These are phyloP conservation scores for Monotropa hypopitys DNA, from an alignment of 179 eudicot genomes.

Conservation along the genomic window DNA sequence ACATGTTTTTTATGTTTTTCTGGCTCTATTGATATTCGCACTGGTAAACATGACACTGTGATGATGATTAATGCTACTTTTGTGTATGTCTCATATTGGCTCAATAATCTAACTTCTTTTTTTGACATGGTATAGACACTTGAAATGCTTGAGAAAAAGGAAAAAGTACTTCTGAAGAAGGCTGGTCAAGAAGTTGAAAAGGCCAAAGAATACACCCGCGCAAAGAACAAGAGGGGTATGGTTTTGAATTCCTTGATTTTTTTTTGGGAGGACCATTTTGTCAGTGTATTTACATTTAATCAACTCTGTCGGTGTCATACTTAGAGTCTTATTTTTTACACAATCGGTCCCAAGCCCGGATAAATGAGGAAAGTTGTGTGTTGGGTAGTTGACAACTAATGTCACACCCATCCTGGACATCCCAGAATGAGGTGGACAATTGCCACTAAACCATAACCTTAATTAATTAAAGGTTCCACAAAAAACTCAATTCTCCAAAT, in stretches of 20 bases:
- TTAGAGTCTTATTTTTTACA: too few relatives aligned
- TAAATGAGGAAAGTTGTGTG: too few relatives aligned
- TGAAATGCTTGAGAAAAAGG: conserved; percentile 63
- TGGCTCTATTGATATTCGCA: neutral
- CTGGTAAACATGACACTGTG: neutral
- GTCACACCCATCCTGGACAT: too few relatives aligned
- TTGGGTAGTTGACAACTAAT: too few relatives aligned
- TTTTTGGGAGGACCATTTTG: neutral
- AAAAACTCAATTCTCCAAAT: too few relatives aligned
- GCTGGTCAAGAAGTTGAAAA: conserved; percentile 55
- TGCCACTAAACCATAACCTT: too few relatives aligned
- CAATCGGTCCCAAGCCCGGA: too few relatives aligned
- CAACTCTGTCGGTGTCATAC: too few relatives aligned
- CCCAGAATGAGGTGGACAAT: too few relatives aligned
- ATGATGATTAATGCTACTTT: neutral
- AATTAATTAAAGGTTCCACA: too few relatives aligned
- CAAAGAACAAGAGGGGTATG: conserved; percentile 79
- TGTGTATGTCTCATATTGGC: neutral
- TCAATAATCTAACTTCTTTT: neutral
- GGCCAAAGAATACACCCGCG: conserved; percentile 65
- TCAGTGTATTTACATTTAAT: neutral
- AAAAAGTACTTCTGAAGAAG: conserved; percentile 48
- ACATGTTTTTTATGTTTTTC: neutral
- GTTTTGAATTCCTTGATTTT: conserved; percentile 2
- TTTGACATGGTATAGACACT: conserved; percentile 37